Conservation (phyloP, 352 stramenopile genomes). For the Phytophthora sojae region DNA sequence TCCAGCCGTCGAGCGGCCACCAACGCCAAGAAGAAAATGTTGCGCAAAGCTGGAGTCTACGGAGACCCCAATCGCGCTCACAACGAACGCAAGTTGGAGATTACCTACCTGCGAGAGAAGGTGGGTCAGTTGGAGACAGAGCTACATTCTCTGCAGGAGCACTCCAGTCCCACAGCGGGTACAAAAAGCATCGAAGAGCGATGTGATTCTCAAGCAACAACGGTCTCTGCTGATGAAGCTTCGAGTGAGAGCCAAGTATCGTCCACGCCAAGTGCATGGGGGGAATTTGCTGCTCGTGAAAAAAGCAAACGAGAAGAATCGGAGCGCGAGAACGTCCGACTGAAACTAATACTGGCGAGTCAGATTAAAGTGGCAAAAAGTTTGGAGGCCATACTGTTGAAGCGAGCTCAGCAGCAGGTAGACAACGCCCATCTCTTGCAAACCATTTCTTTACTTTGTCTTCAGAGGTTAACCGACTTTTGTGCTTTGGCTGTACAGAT, state of each 20-base stretch:
- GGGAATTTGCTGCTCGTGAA: conserved; percentile 20
- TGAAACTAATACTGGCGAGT: conserved; percentile 49
- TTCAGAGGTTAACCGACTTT: not conserved
- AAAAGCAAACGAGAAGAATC: conserved; percentile 16
- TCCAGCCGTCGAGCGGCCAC: not conserved
- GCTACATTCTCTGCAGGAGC: conserved; percentile 25
- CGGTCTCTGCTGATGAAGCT: not conserved
- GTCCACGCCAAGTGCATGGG: conserved; percentile 12
- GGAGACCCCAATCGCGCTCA: conserved; percentile 33
- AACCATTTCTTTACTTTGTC: not conserved
- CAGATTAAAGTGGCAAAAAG: conserved; percentile 57
- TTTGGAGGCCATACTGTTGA: conserved; percentile 49
- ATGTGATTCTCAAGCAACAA: not conserved
- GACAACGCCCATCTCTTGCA: not conserved
- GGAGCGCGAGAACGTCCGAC: conserved; percentile 40
- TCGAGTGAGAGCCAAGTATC: not conserved
- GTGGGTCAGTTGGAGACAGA: conserved; percentile 45
- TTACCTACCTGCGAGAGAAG: conserved; percentile 47
- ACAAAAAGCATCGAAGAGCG: not conserved
- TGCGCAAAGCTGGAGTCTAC: conserved; percentile 20
- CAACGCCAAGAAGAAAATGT: conserved; percentile 22
- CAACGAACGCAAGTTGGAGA: conserved; percentile 43
- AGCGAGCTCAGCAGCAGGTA: conserved; percentile 33
- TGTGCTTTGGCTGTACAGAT: conserved; percentile 13
- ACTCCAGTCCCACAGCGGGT: not conserved